A percentile compares a stretch with the other conserved stretches of the same genome.
Evolutionary conservation across 2,329 filamentous ascomycete species (phyloP).

Genomic region (Colletotrichum filicis): DNA sequence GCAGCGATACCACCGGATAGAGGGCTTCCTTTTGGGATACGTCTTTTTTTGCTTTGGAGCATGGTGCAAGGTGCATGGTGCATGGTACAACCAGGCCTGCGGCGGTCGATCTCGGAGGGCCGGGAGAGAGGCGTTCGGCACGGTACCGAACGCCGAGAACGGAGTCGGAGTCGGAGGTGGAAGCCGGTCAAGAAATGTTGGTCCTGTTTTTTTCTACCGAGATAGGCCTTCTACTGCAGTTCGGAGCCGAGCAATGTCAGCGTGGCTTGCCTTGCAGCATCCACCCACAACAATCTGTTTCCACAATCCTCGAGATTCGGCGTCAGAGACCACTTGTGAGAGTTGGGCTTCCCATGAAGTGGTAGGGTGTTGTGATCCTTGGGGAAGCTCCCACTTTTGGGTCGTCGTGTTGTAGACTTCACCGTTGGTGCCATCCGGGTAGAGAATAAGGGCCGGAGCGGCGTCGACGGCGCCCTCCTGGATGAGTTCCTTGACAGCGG

Average conservation of each 20-base stretch:
- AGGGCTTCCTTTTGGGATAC: conserved; percentile 3
- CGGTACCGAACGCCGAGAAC: not conserved
- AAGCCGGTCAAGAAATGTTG: not conserved
- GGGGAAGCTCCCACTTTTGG: conserved; percentile 66
- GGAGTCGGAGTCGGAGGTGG: not conserved
- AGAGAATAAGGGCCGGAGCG: conserved; percentile 69
- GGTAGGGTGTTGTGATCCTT: conserved; percentile 38
- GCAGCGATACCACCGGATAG: conserved; percentile 31
- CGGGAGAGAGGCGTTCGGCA: not conserved
- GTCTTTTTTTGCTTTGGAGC: conserved; percentile 20
- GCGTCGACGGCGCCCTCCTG: conserved; percentile 44
- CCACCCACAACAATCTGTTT: conserved; percentile 60
- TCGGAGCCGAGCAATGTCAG: conserved; percentile 36
- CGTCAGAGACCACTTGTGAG: conserved; percentile 50
- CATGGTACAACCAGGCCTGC: conserved; percentile 13
- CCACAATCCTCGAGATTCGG: conserved; percentile 53
- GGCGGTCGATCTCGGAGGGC: conserved; percentile 8
- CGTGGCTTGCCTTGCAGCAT: conserved; percentile 60
- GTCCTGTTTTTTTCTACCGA: not conserved
- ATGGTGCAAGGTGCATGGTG: conserved; percentile 23
- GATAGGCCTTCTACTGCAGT: conserved; percentile 22
- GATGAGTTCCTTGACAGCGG: conserved; percentile 52
- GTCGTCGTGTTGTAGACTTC: conserved; percentile 74
- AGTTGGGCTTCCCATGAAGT: conserved; percentile 59
- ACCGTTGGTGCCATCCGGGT: conserved; percentile 76